Evolutionary conservation across 345 rosid genomes (phyloP), one percentile per base, ranked within the genome.

Genomic region (Mangifera indica): DNA sequence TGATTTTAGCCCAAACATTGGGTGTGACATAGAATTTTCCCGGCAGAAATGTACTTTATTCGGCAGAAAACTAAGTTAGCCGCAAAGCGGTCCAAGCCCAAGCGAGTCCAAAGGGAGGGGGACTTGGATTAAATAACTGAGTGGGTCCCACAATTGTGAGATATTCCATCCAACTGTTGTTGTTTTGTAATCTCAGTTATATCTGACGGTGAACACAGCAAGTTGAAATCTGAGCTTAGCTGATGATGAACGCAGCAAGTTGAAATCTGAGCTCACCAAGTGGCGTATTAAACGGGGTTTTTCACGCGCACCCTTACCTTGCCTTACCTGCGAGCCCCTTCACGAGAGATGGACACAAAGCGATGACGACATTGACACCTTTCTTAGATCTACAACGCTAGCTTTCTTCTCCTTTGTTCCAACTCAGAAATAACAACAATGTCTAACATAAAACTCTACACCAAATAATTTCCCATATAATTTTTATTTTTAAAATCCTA

Each of bases 371-470:
- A 40, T 63, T 65, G 72, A 48, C n/a, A 40, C 68, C 52, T 40
- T 59, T 61, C 63, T 21, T 69, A 70, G 76, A 81, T 74, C 79
- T 67, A 13, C 63, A 42, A 42, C 63, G 13, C 58, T 29, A 29
- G 42, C 76, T n/a, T 34, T 69, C 21, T 24, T 67, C 64, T 55
- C 72, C 49, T 1, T 25, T 66, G 49, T 29, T 52, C 45, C 29
- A 77, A 53, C 45, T 64, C 8, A 1, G n/a, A 22, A 56, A 29
- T 56, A 66, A 37, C 7, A 7, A 10, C 6, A 18, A 67, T 74
- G 60, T 44, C 51, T 24, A 21, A 21, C 26, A 21, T 11, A 15
- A 63, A 37, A 37, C 8, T 37, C 8, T 37, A 37, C 8, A 63
- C 52, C 18, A 1, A 20, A 62, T 62, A 10, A 21, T 56, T 56